Evolutionary conservation across 345 rosid species (phyloP).

Genomic region (Hypericum perforatum): DNA sequence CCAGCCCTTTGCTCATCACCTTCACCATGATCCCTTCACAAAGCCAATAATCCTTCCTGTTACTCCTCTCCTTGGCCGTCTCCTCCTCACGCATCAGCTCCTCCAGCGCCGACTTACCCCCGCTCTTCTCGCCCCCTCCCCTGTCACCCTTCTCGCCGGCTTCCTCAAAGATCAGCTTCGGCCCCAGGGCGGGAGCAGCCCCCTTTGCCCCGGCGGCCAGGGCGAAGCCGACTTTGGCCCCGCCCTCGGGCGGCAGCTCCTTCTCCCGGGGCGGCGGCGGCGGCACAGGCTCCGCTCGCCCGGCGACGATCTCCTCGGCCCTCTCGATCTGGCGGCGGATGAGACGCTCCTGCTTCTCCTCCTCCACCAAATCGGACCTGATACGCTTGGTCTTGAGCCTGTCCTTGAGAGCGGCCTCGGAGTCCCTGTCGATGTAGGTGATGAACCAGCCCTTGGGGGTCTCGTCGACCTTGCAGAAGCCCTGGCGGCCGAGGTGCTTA

Average conservation of each 20-base stretch:
- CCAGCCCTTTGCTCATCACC: conserved; percentile 80
- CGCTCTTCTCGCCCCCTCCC: conserved; percentile 20
- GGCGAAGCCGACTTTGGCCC: conserved; percentile 62
- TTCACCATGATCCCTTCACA: conserved; percentile 75
- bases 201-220: conserved; percentile 52
- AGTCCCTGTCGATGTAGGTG: too few species aligned
- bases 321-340: conserved; percentile 73
- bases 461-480: too few species aligned
- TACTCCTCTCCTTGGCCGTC: conserved; percentile 65
- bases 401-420: too few species aligned
- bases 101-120: conserved; percentile 56
- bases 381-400: too few species aligned
- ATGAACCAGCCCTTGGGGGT: too few species aligned
- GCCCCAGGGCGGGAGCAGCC: conserved; percentile 31
- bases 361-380: conserved; percentile 66
- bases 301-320: conserved; percentile 34
- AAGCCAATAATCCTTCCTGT: conserved; percentile 86
- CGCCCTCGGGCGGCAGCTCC: conserved; percentile 44
- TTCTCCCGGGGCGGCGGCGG: conserved; percentile 14
- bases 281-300: conserved; percentile 8
- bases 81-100: conserved; percentile 93
- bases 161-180: conserved; percentile 50
- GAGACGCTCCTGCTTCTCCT: conserved; percentile 87
- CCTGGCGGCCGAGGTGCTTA: too few species aligned
- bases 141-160: too few species aligned